phyloP scores from a whole-genome alignment of 139 green algal species.

The Volvox reticuliferus region DNA sequence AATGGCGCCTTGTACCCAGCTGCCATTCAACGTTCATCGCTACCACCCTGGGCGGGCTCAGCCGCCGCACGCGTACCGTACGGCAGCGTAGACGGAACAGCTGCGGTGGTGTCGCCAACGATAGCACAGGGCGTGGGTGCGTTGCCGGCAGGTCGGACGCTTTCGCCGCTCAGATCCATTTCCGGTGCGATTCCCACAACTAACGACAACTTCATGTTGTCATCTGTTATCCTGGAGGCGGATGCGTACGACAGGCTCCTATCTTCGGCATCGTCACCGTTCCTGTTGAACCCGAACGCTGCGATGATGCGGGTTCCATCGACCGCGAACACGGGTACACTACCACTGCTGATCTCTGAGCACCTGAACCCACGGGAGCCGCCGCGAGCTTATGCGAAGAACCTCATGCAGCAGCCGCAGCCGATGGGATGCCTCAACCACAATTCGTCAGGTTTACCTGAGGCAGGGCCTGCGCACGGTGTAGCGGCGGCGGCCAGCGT shows the following conservation, averaged over 20 bases:
- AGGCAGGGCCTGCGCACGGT: background rate
- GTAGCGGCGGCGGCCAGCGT: background rate
- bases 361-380: background rate
- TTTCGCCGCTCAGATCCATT: background rate
- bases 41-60: background rate
- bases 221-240: constrained; percentile 1
- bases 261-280: constrained; percentile 34
- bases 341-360: background rate
- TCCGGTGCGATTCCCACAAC: background rate
- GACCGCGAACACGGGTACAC: background rate
- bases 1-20: no score
- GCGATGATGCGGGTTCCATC: background rate
- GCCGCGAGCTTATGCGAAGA: background rate
- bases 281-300: constrained; percentile 11
- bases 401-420: background rate
- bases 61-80: background rate
- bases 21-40: no score
- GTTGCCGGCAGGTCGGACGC: background rate
- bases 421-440: background rate
- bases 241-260: constrained; percentile 44
- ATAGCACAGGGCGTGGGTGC: background rate
- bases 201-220: constrained; percentile 13
- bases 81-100: background rate
- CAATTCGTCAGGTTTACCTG: background rate
- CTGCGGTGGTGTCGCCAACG: background rate